Conservation (phyloP, 352 stramenopile genomes). For the Phytophthora nicotianae region DNA sequence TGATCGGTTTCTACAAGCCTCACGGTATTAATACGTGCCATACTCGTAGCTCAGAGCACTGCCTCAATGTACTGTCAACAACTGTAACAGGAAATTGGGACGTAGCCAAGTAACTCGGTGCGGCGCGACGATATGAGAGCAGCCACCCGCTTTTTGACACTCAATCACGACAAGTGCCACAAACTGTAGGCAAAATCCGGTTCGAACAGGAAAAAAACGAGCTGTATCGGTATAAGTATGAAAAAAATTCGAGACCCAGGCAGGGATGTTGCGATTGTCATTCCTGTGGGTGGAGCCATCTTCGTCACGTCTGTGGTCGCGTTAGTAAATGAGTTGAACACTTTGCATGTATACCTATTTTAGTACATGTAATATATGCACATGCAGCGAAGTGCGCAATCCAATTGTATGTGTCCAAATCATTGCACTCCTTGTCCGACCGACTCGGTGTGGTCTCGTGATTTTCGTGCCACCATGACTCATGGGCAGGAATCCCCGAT, state of each 20-base stretch:
- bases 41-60: too few species aligned
- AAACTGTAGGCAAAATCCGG: too few species aligned
- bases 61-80: too few species aligned
- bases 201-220: too few species aligned
- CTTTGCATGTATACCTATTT: too few species aligned
- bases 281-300: slow-evolving; percentile 29
- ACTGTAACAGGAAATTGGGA: too few species aligned
- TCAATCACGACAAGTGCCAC: too few species aligned
- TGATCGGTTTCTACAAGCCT: too few species aligned
- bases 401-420: neutral
- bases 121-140: too few species aligned
- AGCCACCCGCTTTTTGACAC: too few species aligned
- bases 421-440: slow-evolving; percentile 21
- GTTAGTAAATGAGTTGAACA: slow-evolving; percentile 9
- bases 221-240: neutral
- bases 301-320: slow-evolving; percentile 10
- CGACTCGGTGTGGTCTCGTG: slow-evolving; percentile 13
- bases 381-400: slow-evolving; percentile 7
- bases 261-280: slow-evolving; percentile 36
- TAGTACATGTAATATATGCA: slow-evolving; percentile 13
- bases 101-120: too few species aligned
- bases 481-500: neutral
- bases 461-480: neutral
- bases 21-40: too few species aligned
- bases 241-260: slow-evolving; percentile 9